Evolutionary conservation across 495 filamentous ascomycete species (phyloP).

Genomic region (Aspergillus haitiensis): DNA sequence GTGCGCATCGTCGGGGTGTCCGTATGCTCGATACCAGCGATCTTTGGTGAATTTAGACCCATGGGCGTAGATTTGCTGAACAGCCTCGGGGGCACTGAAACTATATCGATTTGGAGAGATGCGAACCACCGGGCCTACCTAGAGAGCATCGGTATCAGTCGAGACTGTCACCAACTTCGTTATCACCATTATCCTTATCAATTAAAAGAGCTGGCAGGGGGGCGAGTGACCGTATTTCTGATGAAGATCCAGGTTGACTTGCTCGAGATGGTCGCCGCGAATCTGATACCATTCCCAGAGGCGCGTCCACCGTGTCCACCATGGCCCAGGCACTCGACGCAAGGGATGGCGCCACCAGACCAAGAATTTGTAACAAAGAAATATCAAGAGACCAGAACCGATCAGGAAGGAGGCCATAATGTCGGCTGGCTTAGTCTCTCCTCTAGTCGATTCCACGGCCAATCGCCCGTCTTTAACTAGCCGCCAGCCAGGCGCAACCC

Average conservation of each 20-base stretch:
- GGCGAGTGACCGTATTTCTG: constrained; percentile 14
- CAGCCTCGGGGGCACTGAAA: constrained; percentile 61
- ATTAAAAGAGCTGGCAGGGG: not conserved
- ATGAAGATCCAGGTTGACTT: constrained; percentile 11
- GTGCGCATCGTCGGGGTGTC: not conserved
- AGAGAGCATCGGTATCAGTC: not conserved
- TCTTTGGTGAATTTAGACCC: constrained; percentile 74
- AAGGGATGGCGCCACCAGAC: not conserved
- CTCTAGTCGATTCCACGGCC: too few species aligned
- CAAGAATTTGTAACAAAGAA: not conserved
- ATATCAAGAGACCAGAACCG: not conserved
- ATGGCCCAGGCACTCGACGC: not conserved
- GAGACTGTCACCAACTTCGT: not conserved
- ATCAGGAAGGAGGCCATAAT: not conserved
- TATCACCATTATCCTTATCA: too few species aligned
- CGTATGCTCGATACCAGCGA: constrained; percentile 4
- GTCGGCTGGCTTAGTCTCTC: not conserved
- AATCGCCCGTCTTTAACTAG: too few species aligned
- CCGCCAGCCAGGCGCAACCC: too few species aligned
- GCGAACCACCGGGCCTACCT: constrained; percentile 57
- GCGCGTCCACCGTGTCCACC: constrained; percentile 14
- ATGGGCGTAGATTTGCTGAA: constrained; percentile 70
- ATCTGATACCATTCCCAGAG: constrained; percentile 12
- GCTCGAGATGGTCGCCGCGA: constrained; percentile 10
- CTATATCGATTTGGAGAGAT: constrained; percentile 61